Evolutionary conservation across 2,329 filamentous ascomycete species (phyloP).

Genomic region (Cercospora nicotianae): DNA sequence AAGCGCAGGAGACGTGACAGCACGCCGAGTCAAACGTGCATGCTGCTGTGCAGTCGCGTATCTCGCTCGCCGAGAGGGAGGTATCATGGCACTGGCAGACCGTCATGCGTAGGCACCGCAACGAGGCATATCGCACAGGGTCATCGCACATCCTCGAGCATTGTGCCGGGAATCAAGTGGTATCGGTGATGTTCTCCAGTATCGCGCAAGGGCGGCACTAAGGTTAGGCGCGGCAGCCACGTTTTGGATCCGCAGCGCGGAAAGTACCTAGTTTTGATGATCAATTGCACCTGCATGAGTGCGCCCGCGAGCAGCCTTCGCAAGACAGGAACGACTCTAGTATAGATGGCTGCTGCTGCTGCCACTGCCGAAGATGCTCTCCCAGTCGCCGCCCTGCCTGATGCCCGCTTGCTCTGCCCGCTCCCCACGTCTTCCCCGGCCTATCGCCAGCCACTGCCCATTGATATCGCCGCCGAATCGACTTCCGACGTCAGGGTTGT

Average conservation of each 20-base stretch:
- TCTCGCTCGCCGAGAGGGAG: not conserved
- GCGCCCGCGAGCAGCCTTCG: not conserved
- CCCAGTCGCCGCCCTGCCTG: not conserved
- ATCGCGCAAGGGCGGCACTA: not conserved
- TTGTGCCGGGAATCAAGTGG: not conserved
- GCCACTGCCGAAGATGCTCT: not conserved
- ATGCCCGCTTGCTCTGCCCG: not conserved
- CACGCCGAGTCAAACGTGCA: not conserved
- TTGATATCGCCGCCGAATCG: not conserved
- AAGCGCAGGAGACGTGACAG: not conserved
- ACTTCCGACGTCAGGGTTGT: not conserved
- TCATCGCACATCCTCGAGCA: not conserved
- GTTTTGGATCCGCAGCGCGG: constrained; percentile 9
- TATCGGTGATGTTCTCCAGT: not conserved
- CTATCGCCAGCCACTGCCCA: constrained; percentile 5
- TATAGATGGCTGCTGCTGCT: not conserved
- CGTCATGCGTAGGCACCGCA: not conserved
- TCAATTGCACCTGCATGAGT: not conserved
- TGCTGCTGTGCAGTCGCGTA: not conserved
- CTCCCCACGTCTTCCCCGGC: not conserved
- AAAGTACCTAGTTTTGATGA: not conserved
- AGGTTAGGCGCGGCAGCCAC: constrained; percentile 10
- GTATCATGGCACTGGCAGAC: not conserved
- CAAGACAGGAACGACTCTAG: not conserved
- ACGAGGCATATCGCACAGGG: not conserved